Evolutionary conservation across 176 grass and related monocot genomes (phyloP), one percentile per base, ranked within the genome.

Genomic region (Tillandsia leiboldiana): DNA sequence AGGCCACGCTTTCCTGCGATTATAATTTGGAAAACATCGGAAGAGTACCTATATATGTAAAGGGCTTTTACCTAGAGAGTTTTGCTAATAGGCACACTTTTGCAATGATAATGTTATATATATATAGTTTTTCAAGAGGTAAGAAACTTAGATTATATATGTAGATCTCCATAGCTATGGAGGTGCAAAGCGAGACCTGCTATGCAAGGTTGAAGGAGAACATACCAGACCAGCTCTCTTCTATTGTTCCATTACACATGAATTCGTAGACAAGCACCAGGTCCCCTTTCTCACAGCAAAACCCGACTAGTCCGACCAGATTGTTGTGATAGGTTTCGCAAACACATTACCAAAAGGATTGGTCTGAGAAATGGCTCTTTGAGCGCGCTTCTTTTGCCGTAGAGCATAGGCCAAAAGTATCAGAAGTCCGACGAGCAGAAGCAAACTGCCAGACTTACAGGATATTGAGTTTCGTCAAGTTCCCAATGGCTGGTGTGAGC

Each of bases 211-310:
- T 57, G 49, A 48, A 63, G 56, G 20, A 76, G 5, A 65, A 53
- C 7, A 24, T 79, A 97, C 89, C 93, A 26, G 85, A 97, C 22
- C 92, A 56, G 33, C 83, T 65, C 11, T 92, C 89, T 7, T 73
- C 85, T 76, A 97, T 73, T 24, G 83, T 81, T 75, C 93, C 93
- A 51, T 83, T 97, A 10, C 71, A 29, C 65, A 97, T 66, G 73
- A 83, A 90, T 80, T 97, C 86, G 0, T 97, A 92, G 24, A 97
- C 86, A 65, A 97, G 81, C 82, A 92, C 92, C 80, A 67, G 79
- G 69, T 97, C 89, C 0, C 80, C 82, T 75, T 97, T 91, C 28
- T 92, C 89, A 15, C 90, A 92, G 82, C 89, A 92, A 81, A 97
- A 97, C 51, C 93, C 89, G 3, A 97, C 86, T 17, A 92, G 84